Conservation (phyloP, 306 rosid genomes). For the Ammopiptanthus mongolicus region DNA sequence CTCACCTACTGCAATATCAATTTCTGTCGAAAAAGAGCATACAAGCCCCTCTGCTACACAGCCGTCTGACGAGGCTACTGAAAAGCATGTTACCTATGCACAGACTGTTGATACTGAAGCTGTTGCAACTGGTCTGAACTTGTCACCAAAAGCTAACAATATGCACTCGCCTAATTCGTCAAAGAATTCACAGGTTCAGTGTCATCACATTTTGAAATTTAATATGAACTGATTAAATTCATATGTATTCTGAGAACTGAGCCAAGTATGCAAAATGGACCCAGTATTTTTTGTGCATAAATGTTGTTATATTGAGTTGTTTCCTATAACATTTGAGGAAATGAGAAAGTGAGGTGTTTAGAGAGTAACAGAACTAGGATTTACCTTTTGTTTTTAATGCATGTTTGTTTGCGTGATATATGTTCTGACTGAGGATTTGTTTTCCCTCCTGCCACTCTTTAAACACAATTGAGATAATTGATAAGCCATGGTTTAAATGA, state of each 20-base stretch:
- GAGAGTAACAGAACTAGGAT: constrained; percentile 2
- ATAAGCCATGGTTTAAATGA: constrained; percentile 3
- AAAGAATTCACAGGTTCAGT: constrained; percentile 44
- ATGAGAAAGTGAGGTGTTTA: background rate
- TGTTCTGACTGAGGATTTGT: background rate
- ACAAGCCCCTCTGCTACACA: constrained; percentile 46
- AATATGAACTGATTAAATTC: background rate
- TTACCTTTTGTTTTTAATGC: background rate
- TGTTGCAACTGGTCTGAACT: constrained; percentile 24
- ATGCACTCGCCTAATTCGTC: constrained; percentile 46
- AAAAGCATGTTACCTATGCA: constrained; percentile 34
- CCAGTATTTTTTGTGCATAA: background rate
- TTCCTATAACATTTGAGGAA: constrained; percentile 4
- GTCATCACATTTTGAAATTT: constrained; percentile 7
- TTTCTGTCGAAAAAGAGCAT: constrained; percentile 33
- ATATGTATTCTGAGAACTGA: background rate
- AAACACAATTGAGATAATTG: background rate
- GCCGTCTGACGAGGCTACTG: constrained; percentile 47
- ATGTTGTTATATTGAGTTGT: background rate
- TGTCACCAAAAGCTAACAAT: constrained; percentile 40
- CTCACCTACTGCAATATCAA: constrained; percentile 43
- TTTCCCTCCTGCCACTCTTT: background rate
- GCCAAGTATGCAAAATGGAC: constrained; percentile 1
- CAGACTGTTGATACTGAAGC: constrained; percentile 40
- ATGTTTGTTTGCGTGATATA: background rate